Evolutionary conservation across 805 yeast genomes (phyloP).

Genomic region (Saccharomyces jurei): DNA sequence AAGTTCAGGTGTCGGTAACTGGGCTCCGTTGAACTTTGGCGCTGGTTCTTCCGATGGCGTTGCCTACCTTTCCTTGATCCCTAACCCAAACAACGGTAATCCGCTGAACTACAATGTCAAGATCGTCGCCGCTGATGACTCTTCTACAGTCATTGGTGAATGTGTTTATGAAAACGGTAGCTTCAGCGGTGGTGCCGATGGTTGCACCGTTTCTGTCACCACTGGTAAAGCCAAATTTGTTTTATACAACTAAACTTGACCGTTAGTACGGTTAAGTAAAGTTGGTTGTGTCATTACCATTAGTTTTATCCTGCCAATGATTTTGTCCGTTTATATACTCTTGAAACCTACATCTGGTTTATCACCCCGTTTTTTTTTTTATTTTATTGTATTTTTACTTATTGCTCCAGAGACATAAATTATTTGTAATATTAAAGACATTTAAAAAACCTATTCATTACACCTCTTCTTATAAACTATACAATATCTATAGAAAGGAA

Average conservation of each 20-base stretch:
- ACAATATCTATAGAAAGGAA: too few species aligned
- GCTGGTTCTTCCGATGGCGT: constrained; percentile 72
- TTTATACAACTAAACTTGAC: constrained; percentile 36
- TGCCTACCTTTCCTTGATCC: constrained; percentile 83
- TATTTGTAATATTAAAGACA: background rate
- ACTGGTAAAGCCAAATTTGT: constrained; percentile 74
- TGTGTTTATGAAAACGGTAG: constrained; percentile 76
- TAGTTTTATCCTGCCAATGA: background rate
- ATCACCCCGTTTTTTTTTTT: background rate
- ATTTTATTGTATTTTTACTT: background rate
- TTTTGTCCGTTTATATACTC: background rate
- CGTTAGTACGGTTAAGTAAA: background rate
- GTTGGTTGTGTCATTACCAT: background rate
- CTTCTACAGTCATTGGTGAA: constrained; percentile 59
- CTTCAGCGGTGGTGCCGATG: constrained; percentile 55
- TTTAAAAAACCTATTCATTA: background rate
- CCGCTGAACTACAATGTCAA: constrained; percentile 68
- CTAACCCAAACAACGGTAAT: constrained; percentile 81
- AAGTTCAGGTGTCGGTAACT: constrained; percentile 85
- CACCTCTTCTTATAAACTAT: background rate
- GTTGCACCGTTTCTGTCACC: constrained; percentile 86
- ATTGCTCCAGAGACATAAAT: background rate
- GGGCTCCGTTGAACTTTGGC: constrained; percentile 96
- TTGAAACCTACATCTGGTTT: background rate
- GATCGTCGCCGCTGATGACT: constrained; percentile 66